Percentiles rank a stretch among this genome's conserved stretches.
These are phyloP conservation scores for Eucalyptus decipiens DNA, from an alignment of 345 rosid genomes.

Conservation along the genomic window DNA sequence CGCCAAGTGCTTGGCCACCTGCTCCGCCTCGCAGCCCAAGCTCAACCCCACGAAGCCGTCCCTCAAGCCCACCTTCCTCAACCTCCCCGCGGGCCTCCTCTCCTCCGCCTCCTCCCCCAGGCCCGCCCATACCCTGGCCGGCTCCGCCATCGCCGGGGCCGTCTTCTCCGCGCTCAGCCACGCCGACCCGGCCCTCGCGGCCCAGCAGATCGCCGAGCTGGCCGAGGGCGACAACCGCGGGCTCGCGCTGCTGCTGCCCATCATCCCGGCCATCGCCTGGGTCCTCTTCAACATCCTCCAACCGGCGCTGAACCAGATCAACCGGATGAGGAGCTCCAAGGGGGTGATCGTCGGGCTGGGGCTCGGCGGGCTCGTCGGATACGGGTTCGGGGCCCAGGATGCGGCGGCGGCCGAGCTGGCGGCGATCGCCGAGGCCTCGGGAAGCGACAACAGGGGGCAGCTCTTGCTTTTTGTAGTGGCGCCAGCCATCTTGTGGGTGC, in stretches of 20 bases:
- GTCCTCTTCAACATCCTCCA: conserved; percentile 90
- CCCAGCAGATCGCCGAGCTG: conserved; percentile 66
- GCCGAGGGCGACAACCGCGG: conserved; percentile 89
- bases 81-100: conserved; percentile 17
- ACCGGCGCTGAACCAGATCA: conserved; percentile 86
- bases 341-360: conserved; percentile 71
- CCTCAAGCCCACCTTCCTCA: conserved; percentile 16
- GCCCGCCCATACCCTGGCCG: conserved; percentile 2
- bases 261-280: conserved; percentile 86
- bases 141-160: conserved; percentile 67
- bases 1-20: conserved; percentile 38
- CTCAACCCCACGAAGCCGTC: conserved; percentile 14
- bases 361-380: conserved; percentile 60
- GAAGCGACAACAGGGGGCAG: conserved; percentile 67
- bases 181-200: conserved; percentile 78
- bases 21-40: conserved; percentile 12
- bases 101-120: not conserved
- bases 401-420: conserved; percentile 39
- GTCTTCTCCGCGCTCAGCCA: conserved; percentile 61
- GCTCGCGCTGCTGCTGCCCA: conserved; percentile 62
- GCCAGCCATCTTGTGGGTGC: conserved; percentile 92
- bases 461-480: conserved; percentile 72
- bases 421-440: conserved; percentile 29
- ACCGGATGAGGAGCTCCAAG: conserved; percentile 55
- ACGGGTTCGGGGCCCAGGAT: conserved; percentile 36